Evolutionary conservation across 805 yeast genomes (phyloP).

Genomic region (Hermanozyma aechmeae): DNA sequence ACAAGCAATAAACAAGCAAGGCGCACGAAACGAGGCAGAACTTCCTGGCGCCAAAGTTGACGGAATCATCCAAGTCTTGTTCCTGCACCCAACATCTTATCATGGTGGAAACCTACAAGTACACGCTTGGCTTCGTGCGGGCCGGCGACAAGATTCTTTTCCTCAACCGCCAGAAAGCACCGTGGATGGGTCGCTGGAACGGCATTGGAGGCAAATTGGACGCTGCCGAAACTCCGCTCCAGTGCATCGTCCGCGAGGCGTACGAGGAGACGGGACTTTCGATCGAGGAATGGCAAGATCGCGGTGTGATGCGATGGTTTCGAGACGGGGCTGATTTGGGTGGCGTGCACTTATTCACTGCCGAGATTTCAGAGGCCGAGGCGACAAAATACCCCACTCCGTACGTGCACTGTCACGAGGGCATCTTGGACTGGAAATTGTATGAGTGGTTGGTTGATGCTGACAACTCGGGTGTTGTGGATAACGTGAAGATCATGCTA

Average conservation of each 20-base stretch:
- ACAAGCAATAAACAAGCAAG: too few species aligned
- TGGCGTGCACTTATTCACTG: constrained; percentile 33
- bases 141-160: constrained; percentile 24
- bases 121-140: constrained; percentile 18
- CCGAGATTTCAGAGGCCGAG: constrained; percentile 19
- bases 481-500: constrained; percentile 21
- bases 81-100: too few species aligned
- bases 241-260: constrained; percentile 34
- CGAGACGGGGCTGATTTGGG: constrained; percentile 17
- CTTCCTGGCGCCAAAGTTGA: too few species aligned
- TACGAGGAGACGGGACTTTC: constrained; percentile 31
- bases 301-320: constrained; percentile 30
- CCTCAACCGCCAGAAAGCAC: constrained; percentile 31
- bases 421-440: constrained; percentile 33
- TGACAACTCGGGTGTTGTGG: constrained; percentile 32
- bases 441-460: constrained; percentile 25
- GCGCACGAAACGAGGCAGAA: too few species aligned
- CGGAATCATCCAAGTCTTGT: too few species aligned
- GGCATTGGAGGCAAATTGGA: constrained; percentile 38
- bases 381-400: constrained; percentile 21
- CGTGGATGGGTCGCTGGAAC: constrained; percentile 42
- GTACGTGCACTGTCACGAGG: constrained; percentile 23
- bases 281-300: constrained; percentile 16
- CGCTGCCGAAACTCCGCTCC: constrained; percentile 21
- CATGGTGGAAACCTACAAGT: constrained; percentile 7